phyloP scores from a whole-genome alignment of 305 asterid species.

The Fraxinus dipetala region DNA sequence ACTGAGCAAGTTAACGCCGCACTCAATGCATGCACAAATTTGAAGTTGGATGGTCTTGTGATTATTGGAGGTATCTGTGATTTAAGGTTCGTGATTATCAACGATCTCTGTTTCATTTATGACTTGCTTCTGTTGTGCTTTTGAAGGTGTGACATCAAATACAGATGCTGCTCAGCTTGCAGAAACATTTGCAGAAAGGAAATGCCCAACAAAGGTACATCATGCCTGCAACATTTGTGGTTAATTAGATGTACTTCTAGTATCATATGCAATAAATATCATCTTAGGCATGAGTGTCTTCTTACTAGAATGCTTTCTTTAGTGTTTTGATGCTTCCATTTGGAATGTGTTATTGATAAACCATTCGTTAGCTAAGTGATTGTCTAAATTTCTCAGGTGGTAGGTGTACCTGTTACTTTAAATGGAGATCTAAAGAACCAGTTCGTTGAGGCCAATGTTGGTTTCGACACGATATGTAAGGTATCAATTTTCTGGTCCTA shows the following conservation, averaged over 20 bases:
- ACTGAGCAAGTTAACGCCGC: conserved; percentile 94
- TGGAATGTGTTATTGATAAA: neutral
- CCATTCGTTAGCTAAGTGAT: conserved; percentile 17
- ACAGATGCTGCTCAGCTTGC: conserved; percentile 98
- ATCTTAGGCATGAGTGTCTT: neutral
- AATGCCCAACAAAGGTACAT: conserved; percentile 70
- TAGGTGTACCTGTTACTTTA: conserved; percentile 90
- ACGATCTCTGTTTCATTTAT: conserved; percentile 16
- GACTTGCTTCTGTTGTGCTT: conserved; percentile 23
- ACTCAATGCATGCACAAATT: conserved; percentile 64
- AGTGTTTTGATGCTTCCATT: conserved; percentile 16
- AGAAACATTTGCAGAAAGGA: conserved; percentile 85
- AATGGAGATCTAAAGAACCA: conserved; percentile 95
- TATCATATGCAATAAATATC: conserved; percentile 3
- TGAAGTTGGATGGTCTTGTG: conserved; percentile 84
- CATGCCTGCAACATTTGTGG: conserved; percentile 4
- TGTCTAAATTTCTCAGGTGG: conserved; percentile 53
- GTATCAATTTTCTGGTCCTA: conserved; percentile 32
- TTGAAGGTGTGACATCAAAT: conserved; percentile 88
- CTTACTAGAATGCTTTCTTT: neutral
- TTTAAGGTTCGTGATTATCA: conserved; percentile 23
- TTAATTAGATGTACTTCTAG: conserved; percentile 9
- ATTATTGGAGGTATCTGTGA: conserved; percentile 79
- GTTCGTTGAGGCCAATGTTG: conserved; percentile 91
- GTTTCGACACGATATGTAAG: conserved; percentile 96